A percentile compares a stretch with the other conserved stretches of the same genome.
Evolutionary conservation across 2,329 filamentous ascomycete species (phyloP).

Genomic region (Calonectria pseudoturangicola): DNA sequence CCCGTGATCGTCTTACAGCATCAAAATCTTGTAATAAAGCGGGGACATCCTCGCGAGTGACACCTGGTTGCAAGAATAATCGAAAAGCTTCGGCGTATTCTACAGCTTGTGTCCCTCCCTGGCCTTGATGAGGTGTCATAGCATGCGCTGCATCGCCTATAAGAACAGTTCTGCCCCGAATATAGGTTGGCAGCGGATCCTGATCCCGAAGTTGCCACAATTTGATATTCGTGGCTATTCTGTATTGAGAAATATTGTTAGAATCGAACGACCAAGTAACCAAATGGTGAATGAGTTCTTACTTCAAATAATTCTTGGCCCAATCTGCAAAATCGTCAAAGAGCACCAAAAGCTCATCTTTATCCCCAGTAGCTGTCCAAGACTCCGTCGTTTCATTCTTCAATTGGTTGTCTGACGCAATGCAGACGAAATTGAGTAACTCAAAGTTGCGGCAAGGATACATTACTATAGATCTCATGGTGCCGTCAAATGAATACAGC

Average conservation of each 20-base stretch:
- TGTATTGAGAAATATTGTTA: background rate
- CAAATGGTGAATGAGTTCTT: background rate
- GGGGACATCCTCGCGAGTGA: background rate
- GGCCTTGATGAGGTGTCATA: background rate
- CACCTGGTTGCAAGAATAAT: background rate
- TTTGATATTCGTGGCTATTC: background rate
- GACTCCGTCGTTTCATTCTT: background rate
- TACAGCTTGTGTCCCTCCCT: background rate
- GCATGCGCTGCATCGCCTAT: background rate
- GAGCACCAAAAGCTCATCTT: background rate
- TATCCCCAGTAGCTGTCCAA: background rate
- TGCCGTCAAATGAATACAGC: background rate
- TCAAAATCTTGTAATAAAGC: background rate
- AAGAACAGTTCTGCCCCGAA: background rate
- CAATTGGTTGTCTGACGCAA: background rate
- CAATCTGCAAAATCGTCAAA: background rate
- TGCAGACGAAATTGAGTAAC: background rate
- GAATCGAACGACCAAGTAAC: background rate
- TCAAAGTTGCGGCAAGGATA: background rate
- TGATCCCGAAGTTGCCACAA: background rate
- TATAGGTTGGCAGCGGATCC: background rate
- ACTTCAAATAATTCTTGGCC: background rate
- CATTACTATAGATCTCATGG: background rate
- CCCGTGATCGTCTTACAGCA: background rate
- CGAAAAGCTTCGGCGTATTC: background rate